Conservation (phyloP, 202 grass and related monocot genomes). For the Schoenoplectus tabernaemontani region DNA sequence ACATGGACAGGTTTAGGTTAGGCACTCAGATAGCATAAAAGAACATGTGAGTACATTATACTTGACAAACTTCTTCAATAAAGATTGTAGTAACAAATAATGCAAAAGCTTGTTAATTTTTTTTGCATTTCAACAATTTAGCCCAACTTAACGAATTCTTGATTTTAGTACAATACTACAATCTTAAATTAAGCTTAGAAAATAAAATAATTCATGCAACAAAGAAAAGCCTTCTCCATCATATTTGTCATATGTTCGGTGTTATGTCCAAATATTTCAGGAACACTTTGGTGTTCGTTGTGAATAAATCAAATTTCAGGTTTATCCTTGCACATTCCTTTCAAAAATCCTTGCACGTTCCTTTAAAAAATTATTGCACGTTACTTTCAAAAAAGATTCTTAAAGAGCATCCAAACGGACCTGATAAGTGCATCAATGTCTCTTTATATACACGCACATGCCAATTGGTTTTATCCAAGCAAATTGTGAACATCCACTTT, state of each 20-base stretch:
- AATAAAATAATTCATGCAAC: background rate
- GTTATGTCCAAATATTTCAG: background rate
- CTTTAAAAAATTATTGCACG: background rate
- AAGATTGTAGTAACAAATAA: no score
- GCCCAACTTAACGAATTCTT: background rate
- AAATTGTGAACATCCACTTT: background rate
- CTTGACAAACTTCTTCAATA: no score
- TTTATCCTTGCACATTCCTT: background rate
- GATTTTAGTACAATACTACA: background rate
- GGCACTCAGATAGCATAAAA: background rate
- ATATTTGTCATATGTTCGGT: background rate
- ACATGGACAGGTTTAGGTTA: slow-evolving; percentile 17
- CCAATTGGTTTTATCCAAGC: background rate
- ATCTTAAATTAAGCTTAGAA: background rate
- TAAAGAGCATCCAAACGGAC: background rate
- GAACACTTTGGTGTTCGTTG: background rate
- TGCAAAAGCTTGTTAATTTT: no score
- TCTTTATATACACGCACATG: background rate
- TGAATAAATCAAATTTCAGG: background rate
- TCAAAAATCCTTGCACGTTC: no score
- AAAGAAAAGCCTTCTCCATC: background rate
- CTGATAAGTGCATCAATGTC: background rate
- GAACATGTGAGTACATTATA: no score
- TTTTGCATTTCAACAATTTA: no score
- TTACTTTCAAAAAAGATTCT: background rate